Conservation (phyloP, 139 green algal species). For the Microglena sp. region DNA sequence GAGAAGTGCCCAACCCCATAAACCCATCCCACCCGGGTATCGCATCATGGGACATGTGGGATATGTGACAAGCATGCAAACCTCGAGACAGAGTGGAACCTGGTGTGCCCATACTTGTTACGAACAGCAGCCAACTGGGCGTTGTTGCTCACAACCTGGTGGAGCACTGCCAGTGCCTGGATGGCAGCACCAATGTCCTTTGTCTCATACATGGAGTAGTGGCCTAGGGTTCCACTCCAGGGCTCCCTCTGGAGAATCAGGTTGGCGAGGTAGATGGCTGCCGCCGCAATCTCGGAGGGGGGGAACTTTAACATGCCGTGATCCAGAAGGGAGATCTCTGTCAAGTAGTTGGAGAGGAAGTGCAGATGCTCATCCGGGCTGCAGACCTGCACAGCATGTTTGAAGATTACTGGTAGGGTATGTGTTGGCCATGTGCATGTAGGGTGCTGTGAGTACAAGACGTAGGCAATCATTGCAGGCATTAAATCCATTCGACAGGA, state of each 20-base stretch:
- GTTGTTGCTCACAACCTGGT: neutral
- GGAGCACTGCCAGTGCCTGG: constrained; percentile 17
- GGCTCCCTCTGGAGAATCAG: constrained; percentile 33
- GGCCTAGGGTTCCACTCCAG: constrained; percentile 29
- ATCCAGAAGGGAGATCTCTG: constrained; percentile 84
- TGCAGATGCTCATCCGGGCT: constrained; percentile 40
- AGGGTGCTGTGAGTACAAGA: no score
- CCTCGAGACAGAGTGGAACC: constrained; percentile 8
- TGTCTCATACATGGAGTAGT: constrained; percentile 22
- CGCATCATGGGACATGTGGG: neutral
- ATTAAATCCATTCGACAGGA: no score
- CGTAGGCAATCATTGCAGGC: no score
- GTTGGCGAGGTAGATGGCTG: constrained; percentile 62
- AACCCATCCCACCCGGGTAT: no score
- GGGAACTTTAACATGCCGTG: constrained; percentile 68
- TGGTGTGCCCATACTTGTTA: constrained; percentile 17
- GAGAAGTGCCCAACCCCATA: no score
- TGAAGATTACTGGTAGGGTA: no score
- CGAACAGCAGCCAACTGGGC: constrained; percentile 13
- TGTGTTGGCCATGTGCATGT: no score
- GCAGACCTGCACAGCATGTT: no score
- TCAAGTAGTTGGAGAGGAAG: constrained; percentile 76
- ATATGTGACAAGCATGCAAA: neutral
- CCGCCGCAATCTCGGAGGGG: constrained; percentile 64
- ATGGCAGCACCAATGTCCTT: constrained; percentile 21